Evolutionary conservation across 441 rosid genomes (phyloP).

Genomic region (Jatropha multifida): DNA sequence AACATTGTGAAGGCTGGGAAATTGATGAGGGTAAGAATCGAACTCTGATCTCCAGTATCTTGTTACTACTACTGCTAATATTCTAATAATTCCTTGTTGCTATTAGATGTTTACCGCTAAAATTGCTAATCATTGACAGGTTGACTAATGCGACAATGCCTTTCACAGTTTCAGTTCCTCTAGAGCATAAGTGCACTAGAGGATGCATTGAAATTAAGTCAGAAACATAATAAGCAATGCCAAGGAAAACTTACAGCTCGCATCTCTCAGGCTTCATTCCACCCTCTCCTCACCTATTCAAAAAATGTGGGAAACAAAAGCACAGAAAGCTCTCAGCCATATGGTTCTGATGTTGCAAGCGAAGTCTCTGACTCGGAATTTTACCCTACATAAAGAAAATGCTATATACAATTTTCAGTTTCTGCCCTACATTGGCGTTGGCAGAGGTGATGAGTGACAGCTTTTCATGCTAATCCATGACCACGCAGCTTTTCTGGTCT

Average conservation of each 20-base stretch:
- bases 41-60: neutral
- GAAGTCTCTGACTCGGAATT: too few species aligned
- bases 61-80: neutral
- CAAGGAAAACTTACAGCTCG: neutral
- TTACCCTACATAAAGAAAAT: neutral
- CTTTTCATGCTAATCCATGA: neutral
- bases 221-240: neutral
- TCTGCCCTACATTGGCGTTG: too few species aligned
- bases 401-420: neutral
- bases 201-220: slow-evolving; percentile 1
- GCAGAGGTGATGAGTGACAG: neutral
- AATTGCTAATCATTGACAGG: neutral
- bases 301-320: too few species aligned
- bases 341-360: neutral
- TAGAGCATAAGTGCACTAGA: neutral
- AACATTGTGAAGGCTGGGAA: too few species aligned
- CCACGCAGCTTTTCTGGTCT: neutral
- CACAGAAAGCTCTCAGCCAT: neutral
- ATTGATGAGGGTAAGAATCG: too few species aligned
- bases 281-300: too few species aligned
- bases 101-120: neutral
- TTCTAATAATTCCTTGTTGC: neutral
- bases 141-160: neutral
- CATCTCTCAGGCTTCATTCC: neutral
- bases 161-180: neutral